A percentile compares a stretch with the other conserved stretches of the same genome.
These are phyloP conservation scores for Naganishia vishniacii DNA, from an alignment of 768 basidiomycete species.

Conservation along the genomic window DNA sequence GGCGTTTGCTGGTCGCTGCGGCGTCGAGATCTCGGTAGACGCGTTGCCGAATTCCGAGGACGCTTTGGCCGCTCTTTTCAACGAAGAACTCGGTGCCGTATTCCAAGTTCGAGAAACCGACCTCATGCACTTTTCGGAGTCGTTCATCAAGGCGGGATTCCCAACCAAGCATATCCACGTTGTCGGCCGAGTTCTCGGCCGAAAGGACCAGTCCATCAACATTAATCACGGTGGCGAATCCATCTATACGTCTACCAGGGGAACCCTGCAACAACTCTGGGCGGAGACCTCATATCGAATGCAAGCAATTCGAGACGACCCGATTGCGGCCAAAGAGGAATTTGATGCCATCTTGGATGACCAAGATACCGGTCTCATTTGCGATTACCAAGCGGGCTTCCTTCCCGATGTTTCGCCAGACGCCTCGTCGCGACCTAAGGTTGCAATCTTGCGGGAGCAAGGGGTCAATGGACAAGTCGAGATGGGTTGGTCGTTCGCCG, in stretches of 20 bases:
- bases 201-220: constrained; percentile 59
- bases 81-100: constrained; percentile 92
- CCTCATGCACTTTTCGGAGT: constrained; percentile 55
- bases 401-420: constrained; percentile 38
- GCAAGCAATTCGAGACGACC: constrained; percentile 82
- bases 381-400: constrained; percentile 57
- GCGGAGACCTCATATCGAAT: constrained; percentile 90
- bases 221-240: constrained; percentile 54
- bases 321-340: constrained; percentile 70
- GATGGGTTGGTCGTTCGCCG: constrained; percentile 96
- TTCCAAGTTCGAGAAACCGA: constrained; percentile 70
- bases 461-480: constrained; percentile 97
- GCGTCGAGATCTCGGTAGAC: constrained; percentile 70
- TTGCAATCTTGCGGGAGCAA: constrained; percentile 94
- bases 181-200: constrained; percentile 62
- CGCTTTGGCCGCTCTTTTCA: constrained; percentile 72
- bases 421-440: constrained; percentile 57
- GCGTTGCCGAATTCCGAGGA: constrained; percentile 54
- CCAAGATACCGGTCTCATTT: constrained; percentile 62
- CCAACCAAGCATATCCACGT: constrained; percentile 69
- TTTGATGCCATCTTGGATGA: constrained; percentile 66
- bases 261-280: constrained; percentile 75
- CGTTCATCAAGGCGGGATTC: constrained; percentile 69
- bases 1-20: constrained; percentile 83
- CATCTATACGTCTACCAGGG: constrained; percentile 65